Evolutionary conservation across 768 basidiomycete genomes (phyloP), one percentile per base, ranked within the genome.

Genomic region (Podaxis rugospora): DNA sequence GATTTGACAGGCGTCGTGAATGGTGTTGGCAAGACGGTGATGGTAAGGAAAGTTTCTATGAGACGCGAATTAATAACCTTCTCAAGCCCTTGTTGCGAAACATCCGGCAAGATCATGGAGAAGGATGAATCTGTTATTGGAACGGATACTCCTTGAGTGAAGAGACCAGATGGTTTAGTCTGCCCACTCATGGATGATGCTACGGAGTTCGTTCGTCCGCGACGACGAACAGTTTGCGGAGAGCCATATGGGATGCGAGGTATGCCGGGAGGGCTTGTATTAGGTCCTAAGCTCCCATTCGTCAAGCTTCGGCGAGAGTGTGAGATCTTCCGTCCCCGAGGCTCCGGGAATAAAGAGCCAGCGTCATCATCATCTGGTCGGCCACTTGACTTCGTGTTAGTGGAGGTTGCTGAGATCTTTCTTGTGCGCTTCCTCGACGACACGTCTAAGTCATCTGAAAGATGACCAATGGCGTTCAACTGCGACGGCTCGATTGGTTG

Each of bases 31-130:
- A 56, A 5, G 52, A 86, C 72, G 35, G 77, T 76, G 46, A 92
- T 71, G 13, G 84, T 80, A 57, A 93, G 72, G 66, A 91, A 90
- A 0, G 91, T 90, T 71, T 92, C 89, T 23, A 93, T 86, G 32
- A 93, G 75, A 51, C 91, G 84, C 36, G 90, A 87, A 57, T 76
- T 75, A 10, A 93, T 79, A 13, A 92, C 81, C 65, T 80, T 87
- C 75, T 93, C 90, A 49, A 93, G 75, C 6, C 78, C 81, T 28
- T 73, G 73, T 68, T 93, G 91, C 3, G 90, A 89, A 62, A 88
- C 80, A 66, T 86, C 85, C 14, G 78, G 78, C 57, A 82, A 73
- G 51, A 82, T 51, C 40, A 54, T 62, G 39, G 68, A 65, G 46
- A 69, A 64, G 23, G 62, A 62, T 35, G 71, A 63, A n/a, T 67